Base-by-base conservation (phyloP, 2,329 filamentous ascomycete species). In the Aspergillus quadrilineatus region DNA sequence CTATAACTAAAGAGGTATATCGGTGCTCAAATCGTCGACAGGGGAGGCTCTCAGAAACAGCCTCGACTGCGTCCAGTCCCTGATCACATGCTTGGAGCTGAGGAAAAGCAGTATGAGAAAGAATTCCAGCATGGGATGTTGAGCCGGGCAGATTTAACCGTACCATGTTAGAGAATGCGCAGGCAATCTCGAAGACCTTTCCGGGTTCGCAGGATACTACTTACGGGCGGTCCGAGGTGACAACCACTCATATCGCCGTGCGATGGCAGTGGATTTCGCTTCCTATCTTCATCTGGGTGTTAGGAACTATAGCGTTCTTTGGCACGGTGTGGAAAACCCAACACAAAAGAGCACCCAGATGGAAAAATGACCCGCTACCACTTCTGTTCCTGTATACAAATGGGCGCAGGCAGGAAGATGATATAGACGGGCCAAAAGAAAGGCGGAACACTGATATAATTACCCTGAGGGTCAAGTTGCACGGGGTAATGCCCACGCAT, bases 221-320 rank as follows among this genome's bases (percentile, higher is more conserved):
- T 17, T 17, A 22, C 6, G 32, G 6, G 2, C 47, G 0, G 32
- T 29, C n/a, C 9, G 32, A 43, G 47, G 26, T 37, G 1, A 56
- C 15, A 17, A 32, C 50, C 6, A 56, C 42, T 0, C 41, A 55
- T 17, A 34, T 59, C 14, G 8, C 47, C 4, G 56, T 63, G 26
- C 50, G 48, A 15, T 63, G 60, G 61, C 45, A 51, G 34, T 62
- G 56, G 58, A 55, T 63, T 30, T 10, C 44, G 7, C 52, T 62
- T 15, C 60, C 60, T 14, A 34, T 22, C 0, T 4, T 62, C 15
- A 60, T 62, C 10, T 62, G 61, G 61, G 10, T 60, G 4, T 17
- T 63, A 26, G 58, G 55, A 1, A 45, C 49, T n/a, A 29, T 42
- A n/a, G 53, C 50, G 2, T n/a, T 57, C 22, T 12, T 53, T 2